A percentile compares a stretch with the other conserved stretches of the same genome.
phyloP scores from a whole-genome alignment of 345 rosid species.

The Dimocarpus longan region DNA sequence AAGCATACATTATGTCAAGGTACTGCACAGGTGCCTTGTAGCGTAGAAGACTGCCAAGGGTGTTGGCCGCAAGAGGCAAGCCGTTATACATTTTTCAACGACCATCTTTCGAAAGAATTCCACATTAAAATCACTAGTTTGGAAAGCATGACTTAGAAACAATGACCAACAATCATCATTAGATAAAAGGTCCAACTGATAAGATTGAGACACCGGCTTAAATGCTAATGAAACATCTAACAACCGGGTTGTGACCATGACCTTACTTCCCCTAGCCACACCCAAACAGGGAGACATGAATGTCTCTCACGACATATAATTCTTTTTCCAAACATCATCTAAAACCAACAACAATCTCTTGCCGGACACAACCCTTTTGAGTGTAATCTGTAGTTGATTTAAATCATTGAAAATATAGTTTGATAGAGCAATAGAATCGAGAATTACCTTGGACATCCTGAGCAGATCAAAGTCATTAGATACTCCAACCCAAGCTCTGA shows the following conservation, averaged over 20 bases:
- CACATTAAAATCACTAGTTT: not conserved
- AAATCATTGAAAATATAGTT: not conserved
- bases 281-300: not conserved
- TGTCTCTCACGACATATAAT: not conserved
- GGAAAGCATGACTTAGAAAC: conserved; percentile 8
- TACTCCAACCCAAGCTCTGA: too few relatives aligned
- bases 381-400: not conserved
- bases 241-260: not conserved
- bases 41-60: not conserved
- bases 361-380: not conserved
- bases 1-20: too few relatives aligned
- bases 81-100: conserved; percentile 18
- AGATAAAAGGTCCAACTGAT: not conserved
- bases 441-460: not conserved
- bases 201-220: not conserved
- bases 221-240: not conserved
- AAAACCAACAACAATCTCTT: not conserved
- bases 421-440: not conserved
- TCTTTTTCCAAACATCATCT: not conserved
- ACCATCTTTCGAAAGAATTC: not conserved
- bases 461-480: not conserved
- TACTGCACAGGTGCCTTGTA: too few relatives aligned
- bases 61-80: conserved; percentile 21
- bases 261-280: too few relatives aligned
- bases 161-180: conserved; percentile 22